These are phyloP conservation scores for Boletellus sp. DNA, from an alignment of 1,284 basidiomycete genomes.

Conservation along the genomic window DNA sequence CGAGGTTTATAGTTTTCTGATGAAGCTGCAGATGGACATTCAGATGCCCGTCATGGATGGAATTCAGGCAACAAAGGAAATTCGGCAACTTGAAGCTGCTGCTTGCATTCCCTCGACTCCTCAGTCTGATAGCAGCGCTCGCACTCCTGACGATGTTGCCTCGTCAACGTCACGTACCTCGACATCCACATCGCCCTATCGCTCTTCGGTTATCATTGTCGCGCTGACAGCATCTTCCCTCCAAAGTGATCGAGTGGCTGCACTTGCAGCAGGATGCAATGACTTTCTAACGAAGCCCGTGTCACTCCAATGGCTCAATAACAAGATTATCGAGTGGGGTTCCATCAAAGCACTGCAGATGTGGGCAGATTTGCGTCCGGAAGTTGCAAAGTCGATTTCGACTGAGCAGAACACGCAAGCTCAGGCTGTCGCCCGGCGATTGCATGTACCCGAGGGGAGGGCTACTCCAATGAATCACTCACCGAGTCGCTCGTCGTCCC, in stretches of 20 bases:
- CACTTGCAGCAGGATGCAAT: conserved; percentile 96
- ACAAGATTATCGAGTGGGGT: conserved; percentile 99
- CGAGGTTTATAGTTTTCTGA: conserved; percentile 1
- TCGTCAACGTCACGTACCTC: conserved; percentile 44
- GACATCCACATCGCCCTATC: conserved; percentile 65
- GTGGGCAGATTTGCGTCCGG: conserved; percentile 77
- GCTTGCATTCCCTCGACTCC: conserved; percentile 72
- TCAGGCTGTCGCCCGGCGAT: conserved; percentile 58
- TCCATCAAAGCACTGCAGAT: conserved; percentile 84
- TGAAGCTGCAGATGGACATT: conserved; percentile 86
- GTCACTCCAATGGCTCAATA: conserved; percentile 91
- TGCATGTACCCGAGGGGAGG: conserved; percentile 62
- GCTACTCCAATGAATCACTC: conserved; percentile 36
- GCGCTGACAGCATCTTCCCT: conserved; percentile 94
- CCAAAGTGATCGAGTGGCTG: conserved; percentile 90
- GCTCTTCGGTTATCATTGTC: conserved; percentile 96
- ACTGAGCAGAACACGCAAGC: conserved; percentile 61
- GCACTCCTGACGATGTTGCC: conserved; percentile 51
- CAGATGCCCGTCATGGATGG: conserved; percentile 99
- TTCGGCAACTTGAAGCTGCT: conserved; percentile 81
- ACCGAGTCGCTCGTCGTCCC: conserved; percentile 34
- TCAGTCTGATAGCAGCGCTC: conserved; percentile 47
- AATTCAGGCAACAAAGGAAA: conserved; percentile 95
- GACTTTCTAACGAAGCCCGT: conserved; percentile 99
- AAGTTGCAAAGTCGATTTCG: conserved; percentile 51